Base-by-base conservation (phyloP, 2,329 filamentous ascomycete species). In the Ramularia endophylla region DNA sequence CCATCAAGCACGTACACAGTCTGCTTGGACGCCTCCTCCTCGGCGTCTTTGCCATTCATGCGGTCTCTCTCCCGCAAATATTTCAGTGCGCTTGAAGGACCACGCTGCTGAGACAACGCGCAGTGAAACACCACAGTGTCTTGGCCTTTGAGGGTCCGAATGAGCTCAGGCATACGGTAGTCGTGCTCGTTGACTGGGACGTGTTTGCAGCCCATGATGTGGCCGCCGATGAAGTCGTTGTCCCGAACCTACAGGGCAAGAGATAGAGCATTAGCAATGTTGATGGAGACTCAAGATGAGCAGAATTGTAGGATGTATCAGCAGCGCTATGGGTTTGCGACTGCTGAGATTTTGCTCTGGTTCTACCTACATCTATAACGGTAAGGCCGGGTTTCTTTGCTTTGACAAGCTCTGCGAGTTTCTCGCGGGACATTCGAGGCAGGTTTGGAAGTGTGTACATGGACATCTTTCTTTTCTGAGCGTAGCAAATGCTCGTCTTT, bases 71-170 rank as follows among this genome's bases (percentile, higher is more conserved):
- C 84, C 27, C 84, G 71, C 46, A 89, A 54, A 63, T 95, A 97
- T 56, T 75, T 74, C 53, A 95, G 67, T 3, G 92, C 92, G 3
- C 90, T 88, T 37, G 77, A 77, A 0, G 92, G 92, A 0, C 92
- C 92, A 1, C 92, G 75, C 67, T 95, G 85, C 69, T 97, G 92
- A 53, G 84, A 90, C 41, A 97, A 71, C 13, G 86, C 85, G 66
- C 92, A 98, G 68, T 98, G 92, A 64, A 98, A 98, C 1, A 98
- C 78, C 11, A 98, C 87, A 8, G 76, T 83, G 41, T 92, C 78
- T 64, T 87, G 88, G 59, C 83, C 80, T 51, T 79, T 71, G 35
- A 95, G 75, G 31, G 76, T 80, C 42, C 87, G 80, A 9, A 94
- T 73, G n/a, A 98, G 78, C 49, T 88, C 86, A 0, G 89, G 85